Percentiles rank a stretch among this genome's conserved stretches.
Evolutionary conservation across 75 land plant genomes (phyloP).

Genomic region (Picea glauca): DNA sequence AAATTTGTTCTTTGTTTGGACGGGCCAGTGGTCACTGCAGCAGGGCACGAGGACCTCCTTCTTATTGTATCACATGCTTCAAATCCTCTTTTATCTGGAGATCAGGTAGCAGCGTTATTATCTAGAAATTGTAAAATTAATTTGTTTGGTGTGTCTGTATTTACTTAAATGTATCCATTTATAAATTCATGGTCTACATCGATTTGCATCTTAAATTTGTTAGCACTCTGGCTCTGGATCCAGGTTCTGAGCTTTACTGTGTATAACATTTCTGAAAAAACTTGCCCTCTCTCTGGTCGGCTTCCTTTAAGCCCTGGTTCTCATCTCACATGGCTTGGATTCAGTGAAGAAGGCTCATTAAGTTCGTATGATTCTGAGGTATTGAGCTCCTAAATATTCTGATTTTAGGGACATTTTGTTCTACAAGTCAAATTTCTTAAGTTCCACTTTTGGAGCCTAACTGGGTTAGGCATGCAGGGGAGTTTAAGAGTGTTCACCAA

Average conservation of each 20-base stretch:
- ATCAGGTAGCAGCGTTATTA: conserved; percentile 48
- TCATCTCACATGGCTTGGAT: conserved; percentile 85
- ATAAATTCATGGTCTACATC: not conserved
- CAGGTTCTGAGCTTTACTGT: conserved; percentile 72
- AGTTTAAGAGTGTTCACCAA: conserved; percentile 57
- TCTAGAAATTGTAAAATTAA: not conserved
- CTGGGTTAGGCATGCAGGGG: conserved; percentile 45
- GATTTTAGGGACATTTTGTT: not conserved
- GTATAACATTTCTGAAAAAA: conserved; percentile 48
- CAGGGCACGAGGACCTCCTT: conserved; percentile 62
- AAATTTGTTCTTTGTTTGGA: conserved; percentile 60
- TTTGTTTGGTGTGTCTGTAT: not conserved
- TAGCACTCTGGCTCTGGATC: not conserved
- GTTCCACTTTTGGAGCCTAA: not conserved
- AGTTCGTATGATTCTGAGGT: conserved; percentile 95
- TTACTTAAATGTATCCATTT: not conserved
- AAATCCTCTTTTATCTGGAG: conserved; percentile 63
- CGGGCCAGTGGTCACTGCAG: conserved; percentile 90
- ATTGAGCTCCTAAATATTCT: not conserved
- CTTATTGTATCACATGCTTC: conserved; percentile 82
- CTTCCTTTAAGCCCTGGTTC: conserved; percentile 86
- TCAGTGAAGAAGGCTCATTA: conserved; percentile 84
- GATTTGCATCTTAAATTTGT: not conserved
- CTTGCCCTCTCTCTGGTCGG: conserved; percentile 44
- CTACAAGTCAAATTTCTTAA: not conserved